Conservation (phyloP, 2,329 filamentous ascomycete species). For the Cephalotrichum gorgonifer region DNA sequence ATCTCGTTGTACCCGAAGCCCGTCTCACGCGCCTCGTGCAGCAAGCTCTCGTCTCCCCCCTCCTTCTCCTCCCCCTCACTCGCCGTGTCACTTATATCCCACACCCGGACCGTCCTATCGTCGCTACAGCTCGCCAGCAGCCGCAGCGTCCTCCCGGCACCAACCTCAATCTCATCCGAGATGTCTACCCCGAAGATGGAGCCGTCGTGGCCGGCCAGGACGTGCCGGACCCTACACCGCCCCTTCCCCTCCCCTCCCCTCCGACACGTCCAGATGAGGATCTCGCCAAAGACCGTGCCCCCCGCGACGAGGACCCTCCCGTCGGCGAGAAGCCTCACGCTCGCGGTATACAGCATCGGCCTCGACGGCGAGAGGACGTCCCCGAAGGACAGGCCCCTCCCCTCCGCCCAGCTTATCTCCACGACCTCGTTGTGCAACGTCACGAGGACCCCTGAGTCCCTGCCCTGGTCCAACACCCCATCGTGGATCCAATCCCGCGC, state of each 20-base stretch:
- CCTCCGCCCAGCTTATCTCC: conserved; percentile 25
- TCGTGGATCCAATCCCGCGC: conserved; percentile 73
- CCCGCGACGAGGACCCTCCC: conserved; percentile 64
- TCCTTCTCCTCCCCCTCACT: conserved; percentile 17
- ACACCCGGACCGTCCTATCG: conserved; percentile 79
- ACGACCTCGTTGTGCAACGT: conserved; percentile 83
- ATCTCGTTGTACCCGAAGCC: conserved; percentile 42
- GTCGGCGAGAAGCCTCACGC: conserved; percentile 51
- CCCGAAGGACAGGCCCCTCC: conserved; percentile 26
- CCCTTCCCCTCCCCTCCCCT: conserved; percentile 12
- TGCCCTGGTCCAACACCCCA: conserved; percentile 40
- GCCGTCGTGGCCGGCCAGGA: conserved; percentile 68
- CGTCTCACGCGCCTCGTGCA: conserved; percentile 40
- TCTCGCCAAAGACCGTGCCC: conserved; percentile 90
- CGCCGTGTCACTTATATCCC: conserved; percentile 59
- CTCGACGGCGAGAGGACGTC: conserved; percentile 54
- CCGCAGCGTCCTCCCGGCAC: conserved; percentile 31
- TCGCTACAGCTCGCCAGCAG: conserved; percentile 91
- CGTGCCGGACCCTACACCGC: conserved; percentile 34
- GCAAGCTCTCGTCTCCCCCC: conserved; percentile 13
- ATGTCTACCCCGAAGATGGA: conserved; percentile 88
- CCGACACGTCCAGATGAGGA: conserved; percentile 75
- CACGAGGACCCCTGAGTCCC: conserved; percentile 46
- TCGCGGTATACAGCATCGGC: conserved; percentile 81
- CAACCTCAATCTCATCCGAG: conserved; percentile 41